phyloP scores from a whole-genome alignment of 1,284 basidiomycete genomes.

The Cutaneotrichosporon sp. region DNA sequence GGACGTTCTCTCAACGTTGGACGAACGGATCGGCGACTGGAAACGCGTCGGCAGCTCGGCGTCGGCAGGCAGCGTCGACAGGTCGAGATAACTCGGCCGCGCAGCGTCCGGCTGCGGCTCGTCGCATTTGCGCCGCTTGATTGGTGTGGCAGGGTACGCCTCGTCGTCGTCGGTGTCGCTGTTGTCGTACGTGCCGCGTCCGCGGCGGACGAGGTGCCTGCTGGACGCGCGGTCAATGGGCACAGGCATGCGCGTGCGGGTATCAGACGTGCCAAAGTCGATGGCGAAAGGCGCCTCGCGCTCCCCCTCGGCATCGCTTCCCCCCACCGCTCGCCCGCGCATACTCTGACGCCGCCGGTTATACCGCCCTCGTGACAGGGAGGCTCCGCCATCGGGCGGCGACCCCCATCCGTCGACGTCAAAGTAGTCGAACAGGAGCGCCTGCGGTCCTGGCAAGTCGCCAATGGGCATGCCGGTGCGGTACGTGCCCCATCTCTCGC shows the following conservation, averaged over 20 bases:
- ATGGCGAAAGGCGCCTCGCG: neutral
- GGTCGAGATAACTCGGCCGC: slow-evolving; percentile 49
- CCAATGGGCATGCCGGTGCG: neutral
- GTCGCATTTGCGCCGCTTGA: neutral
- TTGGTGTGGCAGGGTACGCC: neutral
- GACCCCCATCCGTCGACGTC: slow-evolving; percentile 15
- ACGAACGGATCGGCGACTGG: neutral
- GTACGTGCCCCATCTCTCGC: slow-evolving; percentile 15
- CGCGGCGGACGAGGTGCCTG: neutral
- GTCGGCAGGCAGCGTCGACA: slow-evolving; percentile 26
- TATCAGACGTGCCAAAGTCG: neutral
- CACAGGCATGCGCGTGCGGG: neutral
- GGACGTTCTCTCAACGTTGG: slow-evolving; percentile 2
- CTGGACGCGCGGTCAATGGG: neutral
- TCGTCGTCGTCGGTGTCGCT: neutral
- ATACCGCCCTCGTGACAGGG: slow-evolving; percentile 14
- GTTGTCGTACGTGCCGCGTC: neutral
- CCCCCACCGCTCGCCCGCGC: neutral
- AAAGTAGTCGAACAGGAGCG: neutral
- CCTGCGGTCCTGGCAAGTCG: neutral
- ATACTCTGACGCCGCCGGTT: slow-evolving; percentile 17
- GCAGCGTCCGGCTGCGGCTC: neutral
- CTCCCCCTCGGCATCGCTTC: neutral
- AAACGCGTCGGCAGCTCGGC: slow-evolving; percentile 11
- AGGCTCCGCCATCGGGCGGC: slow-evolving; percentile 10